Conservation (phyloP, 768 basidiomycete species). For the Leucosporidium creatinivorum region DNA sequence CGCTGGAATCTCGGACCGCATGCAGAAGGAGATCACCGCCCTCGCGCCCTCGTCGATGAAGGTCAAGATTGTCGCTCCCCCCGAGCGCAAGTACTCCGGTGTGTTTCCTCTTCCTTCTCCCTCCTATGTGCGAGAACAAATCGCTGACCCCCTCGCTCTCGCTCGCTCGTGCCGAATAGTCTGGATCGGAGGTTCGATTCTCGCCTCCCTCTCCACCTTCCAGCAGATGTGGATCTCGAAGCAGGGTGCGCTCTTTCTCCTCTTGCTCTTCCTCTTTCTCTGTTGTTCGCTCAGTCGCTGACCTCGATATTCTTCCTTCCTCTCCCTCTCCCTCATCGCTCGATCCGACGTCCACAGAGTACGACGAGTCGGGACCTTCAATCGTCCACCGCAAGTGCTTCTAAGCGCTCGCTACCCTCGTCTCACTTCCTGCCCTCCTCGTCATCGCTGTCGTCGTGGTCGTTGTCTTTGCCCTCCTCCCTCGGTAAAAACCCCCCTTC, state of each 20-base stretch:
- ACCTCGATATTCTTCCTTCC: background rate
- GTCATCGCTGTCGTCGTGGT: too few relatives aligned
- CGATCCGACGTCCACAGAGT: constrained; percentile 47
- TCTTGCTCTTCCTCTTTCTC: background rate
- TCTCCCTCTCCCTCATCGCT: background rate
- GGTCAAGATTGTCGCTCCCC: constrained; percentile 98
- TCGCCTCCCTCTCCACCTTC: constrained; percentile 92
- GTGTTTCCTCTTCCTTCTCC: constrained; percentile 62
- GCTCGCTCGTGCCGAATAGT: constrained; percentile 15
- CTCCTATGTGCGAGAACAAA: background rate
- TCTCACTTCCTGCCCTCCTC: too few relatives aligned
- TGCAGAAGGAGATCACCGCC: constrained; percentile 86
- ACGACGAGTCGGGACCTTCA: constrained; percentile 55
- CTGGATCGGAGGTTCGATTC: constrained; percentile 76
- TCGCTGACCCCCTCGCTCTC: constrained; percentile 29
- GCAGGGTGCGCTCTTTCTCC: background rate
- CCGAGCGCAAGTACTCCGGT: constrained; percentile 89
- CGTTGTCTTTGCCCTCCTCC: too few relatives aligned
- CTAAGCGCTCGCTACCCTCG: too few relatives aligned
- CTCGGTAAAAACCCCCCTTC: too few relatives aligned
- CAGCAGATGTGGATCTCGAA: constrained; percentile 98
- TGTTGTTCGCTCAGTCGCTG: background rate
- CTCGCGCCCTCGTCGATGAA: constrained; percentile 87
- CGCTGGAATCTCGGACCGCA: constrained; percentile 90
- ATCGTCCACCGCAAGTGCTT: constrained; percentile 39